A percentile compares a stretch with the other conserved stretches of the same genome.
These are phyloP conservation scores for Camellia lanceoleosa DNA, from an alignment of 148 eudicot species.

Conservation along the genomic window DNA sequence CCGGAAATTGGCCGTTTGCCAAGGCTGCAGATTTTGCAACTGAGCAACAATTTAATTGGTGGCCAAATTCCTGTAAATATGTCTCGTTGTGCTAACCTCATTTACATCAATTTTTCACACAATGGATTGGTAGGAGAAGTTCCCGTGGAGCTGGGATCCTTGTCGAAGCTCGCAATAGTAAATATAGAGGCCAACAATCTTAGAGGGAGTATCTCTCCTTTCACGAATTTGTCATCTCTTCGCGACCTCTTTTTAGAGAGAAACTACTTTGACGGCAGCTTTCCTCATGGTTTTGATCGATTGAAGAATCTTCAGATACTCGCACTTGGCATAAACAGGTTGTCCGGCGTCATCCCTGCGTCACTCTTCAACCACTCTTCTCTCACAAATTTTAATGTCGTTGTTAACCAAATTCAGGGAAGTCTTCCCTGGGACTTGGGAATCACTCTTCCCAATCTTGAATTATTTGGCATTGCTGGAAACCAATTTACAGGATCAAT, in stretches of 20 bases:
- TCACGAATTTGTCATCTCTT: neutral
- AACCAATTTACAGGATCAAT: too few relatives aligned
- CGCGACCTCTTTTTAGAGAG: neutral
- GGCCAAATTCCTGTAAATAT: neutral
- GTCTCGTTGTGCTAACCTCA: conserved; percentile 3
- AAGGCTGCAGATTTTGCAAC: neutral
- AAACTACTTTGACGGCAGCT: neutral
- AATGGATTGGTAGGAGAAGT: conserved; percentile 26
- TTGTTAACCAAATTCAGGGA: too few relatives aligned
- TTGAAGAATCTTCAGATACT: too few relatives aligned
- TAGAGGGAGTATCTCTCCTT: neutral
- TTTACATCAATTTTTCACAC: neutral
- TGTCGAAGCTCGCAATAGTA: conserved; percentile 14
- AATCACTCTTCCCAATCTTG: too few relatives aligned
- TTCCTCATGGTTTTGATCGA: too few relatives aligned
- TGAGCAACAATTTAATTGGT: conserved; percentile 2
- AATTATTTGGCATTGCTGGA: too few relatives aligned
- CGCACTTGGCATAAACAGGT: too few relatives aligned
- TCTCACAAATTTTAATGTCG: too few relatives aligned
- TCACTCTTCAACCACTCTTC: too few relatives aligned
- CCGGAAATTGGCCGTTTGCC: conserved; percentile 2
- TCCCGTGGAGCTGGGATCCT: conserved; percentile 23
- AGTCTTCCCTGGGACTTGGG: too few relatives aligned
- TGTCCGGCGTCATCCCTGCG: too few relatives aligned
- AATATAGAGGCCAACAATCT: neutral